Base-by-base conservation (phyloP, 2,329 filamentous ascomycete genomes). In the Aureobasidium sp. region DNA sequence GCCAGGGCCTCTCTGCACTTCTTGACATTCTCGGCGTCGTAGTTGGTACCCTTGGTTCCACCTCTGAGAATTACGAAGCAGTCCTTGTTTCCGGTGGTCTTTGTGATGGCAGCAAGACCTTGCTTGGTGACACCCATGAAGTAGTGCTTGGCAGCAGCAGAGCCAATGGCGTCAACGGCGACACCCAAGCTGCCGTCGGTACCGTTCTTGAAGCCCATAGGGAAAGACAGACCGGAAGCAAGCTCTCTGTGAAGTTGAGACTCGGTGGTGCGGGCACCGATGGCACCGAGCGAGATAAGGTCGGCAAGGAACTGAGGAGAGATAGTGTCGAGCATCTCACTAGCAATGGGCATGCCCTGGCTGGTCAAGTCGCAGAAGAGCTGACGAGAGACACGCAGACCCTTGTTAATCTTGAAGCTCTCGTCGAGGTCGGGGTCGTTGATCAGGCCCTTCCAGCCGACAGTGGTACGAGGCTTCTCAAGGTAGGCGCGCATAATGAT, bases 71-170 rank as follows among this genome's bases (percentile, higher is more conserved):
- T 97, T 57, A 97, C 90, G 73, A 99, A 99, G 72, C 94, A 95
- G 77, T 99, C 91, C 78, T 96, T 89, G 76, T 99, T 99, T 61
- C 94, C 94, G 62, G 84, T 85, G 17, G 94, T 99, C 76, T 90
- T 87, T 55, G 92, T 96, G 70, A 99, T 97, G 65, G 94, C 92
- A 50, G 93, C 94, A 65, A 97, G 82, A 64, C 94, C 94, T 73
- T 96, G 92, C 82, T 99, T 99, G 36, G 94, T 99, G 55, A 99
- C 94, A 77, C 92, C 93, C 82, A 99, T 89, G 82, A 99, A 99
- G 80, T 97, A 93, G 77, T 99, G 94, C 76, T 84, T 87, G n/a
- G 88, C 82, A 63, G 87, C 86, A 1, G 89, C 89, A 34, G 77
- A 75, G 48, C 93, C 94, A 73, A 97, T 97, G 37, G 94, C 94